Evolutionary conservation across 2,329 filamentous ascomycete genomes (phyloP).

Genomic region (Cephalotrichum gorgonifer): DNA sequence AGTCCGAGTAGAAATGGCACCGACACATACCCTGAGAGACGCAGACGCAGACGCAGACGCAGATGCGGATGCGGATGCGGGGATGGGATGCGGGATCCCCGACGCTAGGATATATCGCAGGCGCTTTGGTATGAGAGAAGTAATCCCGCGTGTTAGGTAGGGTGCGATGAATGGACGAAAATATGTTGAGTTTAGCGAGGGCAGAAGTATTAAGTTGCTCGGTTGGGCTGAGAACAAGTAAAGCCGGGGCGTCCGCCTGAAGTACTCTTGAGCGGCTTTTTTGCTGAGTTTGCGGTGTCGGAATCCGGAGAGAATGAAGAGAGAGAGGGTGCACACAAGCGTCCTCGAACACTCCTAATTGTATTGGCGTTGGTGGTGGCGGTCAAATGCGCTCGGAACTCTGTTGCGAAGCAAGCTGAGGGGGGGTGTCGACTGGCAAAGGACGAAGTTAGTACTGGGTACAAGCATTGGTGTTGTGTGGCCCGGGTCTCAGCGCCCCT

Average conservation of each 20-base stretch:
- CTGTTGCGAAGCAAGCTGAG: neutral
- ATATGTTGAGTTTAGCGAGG: neutral
- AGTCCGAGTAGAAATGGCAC: neutral
- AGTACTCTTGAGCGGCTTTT: neutral
- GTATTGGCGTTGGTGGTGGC: no score
- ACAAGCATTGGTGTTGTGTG: no score
- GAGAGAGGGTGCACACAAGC: no score
- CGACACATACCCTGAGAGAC: neutral
- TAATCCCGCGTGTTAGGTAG: neutral
- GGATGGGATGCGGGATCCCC: no score
- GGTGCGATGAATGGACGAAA: neutral
- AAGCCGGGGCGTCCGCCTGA: neutral
- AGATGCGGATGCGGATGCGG: no score
- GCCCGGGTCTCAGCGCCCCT: no score
- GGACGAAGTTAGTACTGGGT: no score
- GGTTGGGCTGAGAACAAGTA: neutral
- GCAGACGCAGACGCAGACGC: no score
- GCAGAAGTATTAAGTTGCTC: no score
- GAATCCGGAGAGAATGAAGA: neutral
- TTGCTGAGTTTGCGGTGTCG: neutral
- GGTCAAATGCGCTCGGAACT: neutral
- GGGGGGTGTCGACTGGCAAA: no score
- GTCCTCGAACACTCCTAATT: neutral
- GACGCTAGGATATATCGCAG: neutral
- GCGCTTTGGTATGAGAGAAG: neutral